A percentile compares a stretch with the other conserved stretches of the same genome.
Evolutionary conservation across 2,329 filamentous ascomycete species (phyloP).

Genomic region (Endothia cerciana): DNA sequence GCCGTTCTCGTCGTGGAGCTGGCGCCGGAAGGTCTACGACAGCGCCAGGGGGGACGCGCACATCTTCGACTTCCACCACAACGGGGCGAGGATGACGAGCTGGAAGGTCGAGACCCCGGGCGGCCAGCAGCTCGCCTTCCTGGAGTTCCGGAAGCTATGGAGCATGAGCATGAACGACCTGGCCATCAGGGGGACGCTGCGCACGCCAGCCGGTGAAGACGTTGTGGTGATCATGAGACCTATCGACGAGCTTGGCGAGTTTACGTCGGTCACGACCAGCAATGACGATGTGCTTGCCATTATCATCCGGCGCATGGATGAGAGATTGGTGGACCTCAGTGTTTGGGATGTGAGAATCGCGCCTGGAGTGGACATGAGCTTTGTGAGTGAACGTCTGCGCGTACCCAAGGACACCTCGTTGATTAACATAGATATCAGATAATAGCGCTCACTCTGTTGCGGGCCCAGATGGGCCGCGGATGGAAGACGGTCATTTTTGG

Average conservation of each 20-base stretch:
- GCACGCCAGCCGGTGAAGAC: neutral
- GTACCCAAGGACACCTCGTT: neutral
- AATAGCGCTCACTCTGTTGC: neutral
- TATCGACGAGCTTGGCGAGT: neutral
- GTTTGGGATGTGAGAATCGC: conserved; percentile 1
- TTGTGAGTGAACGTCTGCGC: neutral
- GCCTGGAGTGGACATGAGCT: neutral
- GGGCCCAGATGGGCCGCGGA: neutral
- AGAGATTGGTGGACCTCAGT: neutral
- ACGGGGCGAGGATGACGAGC: neutral
- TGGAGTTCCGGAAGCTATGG: neutral
- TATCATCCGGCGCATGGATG: conserved; percentile 2
- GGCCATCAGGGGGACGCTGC: neutral
- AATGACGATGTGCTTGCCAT: neutral
- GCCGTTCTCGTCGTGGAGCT: neutral
- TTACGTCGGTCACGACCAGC: neutral
- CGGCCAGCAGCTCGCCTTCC: neutral
- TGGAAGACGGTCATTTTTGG: neutral
- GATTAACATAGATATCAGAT: neutral
- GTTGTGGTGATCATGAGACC: conserved; percentile 1
- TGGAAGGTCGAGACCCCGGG: neutral
- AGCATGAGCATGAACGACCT: neutral
- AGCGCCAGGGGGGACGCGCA: neutral
- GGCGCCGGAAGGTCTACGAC: neutral
- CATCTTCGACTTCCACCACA: conserved; percentile 6